Percentiles rank a stretch among this genome's conserved stretches.
Conservation (phyloP, 1,284 basidiomycete genomes). For the Ceratobasidium sp. region DNA sequence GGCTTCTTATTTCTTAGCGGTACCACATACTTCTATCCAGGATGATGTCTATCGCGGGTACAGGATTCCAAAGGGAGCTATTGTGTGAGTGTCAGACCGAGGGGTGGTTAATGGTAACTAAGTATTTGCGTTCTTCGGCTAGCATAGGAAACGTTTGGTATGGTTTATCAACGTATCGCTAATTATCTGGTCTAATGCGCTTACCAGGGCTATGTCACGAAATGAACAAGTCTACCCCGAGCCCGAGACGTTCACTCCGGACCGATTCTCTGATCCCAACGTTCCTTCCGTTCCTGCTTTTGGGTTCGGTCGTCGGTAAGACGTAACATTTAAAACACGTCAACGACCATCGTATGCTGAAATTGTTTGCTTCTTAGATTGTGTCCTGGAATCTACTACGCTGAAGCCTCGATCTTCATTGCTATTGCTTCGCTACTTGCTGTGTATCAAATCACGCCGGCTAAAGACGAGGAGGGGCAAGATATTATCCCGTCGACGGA, state of each 20-base stretch:
- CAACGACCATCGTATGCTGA: background rate
- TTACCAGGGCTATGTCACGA: constrained; percentile 36
- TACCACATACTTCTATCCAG: constrained; percentile 46
- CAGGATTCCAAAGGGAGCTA: constrained; percentile 48
- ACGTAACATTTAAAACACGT: background rate
- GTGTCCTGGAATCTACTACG: constrained; percentile 47
- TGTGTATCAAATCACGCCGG: constrained; percentile 52
- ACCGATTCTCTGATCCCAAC: constrained; percentile 41
- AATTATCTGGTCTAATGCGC: background rate
- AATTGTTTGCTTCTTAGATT: constrained; percentile 11
- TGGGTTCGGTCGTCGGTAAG: constrained; percentile 33
- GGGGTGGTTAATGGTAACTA: background rate
- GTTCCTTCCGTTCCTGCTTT: constrained; percentile 39
- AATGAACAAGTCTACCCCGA: constrained; percentile 30
- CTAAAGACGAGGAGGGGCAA: constrained; percentile 48
- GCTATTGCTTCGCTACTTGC: constrained; percentile 47
- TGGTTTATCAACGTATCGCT: background rate
- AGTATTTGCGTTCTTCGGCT: too few species aligned
- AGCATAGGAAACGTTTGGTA: constrained; percentile 44
- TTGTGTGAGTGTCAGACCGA: constrained; percentile 28
- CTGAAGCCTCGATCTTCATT: constrained; percentile 44
- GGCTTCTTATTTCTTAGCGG: constrained; percentile 23
- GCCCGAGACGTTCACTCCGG: constrained; percentile 25
- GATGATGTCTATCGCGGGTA: constrained; percentile 49
- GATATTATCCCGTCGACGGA: constrained; percentile 48